Evolutionary conservation across 2,329 filamentous ascomycete species (phyloP).

Genomic region (Stromatinia cepivora): DNA sequence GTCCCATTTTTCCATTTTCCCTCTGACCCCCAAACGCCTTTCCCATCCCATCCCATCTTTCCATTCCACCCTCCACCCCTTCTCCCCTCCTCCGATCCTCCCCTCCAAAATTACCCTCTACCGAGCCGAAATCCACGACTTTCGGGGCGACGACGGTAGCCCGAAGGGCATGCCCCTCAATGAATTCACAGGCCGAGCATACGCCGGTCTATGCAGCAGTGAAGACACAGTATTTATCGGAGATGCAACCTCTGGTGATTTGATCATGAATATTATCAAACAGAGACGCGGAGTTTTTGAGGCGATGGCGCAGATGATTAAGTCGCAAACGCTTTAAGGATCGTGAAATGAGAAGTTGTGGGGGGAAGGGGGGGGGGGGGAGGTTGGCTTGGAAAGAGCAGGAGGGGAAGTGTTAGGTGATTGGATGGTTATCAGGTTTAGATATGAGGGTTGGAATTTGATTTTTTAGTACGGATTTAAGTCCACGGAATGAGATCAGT

Average conservation of each 20-base stretch:
- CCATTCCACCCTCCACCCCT: no score
- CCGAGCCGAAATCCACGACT: conserved; percentile 47
- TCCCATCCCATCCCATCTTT: conserved; percentile 21
- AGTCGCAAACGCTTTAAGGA: no score
- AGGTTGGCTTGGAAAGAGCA: no score
- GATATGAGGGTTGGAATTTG: no score
- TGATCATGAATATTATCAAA: neutral
- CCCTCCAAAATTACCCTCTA: neutral
- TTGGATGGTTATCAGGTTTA: no score
- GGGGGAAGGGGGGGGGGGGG: no score
- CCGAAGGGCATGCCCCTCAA: conserved; percentile 52
- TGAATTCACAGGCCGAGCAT: neutral
- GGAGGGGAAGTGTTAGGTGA: no score
- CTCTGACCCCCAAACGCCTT: conserved; percentile 49
- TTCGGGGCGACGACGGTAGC: conserved; percentile 48
- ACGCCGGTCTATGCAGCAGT: neutral
- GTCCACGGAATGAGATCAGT: no score
- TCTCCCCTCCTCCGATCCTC: no score
- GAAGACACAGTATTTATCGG: neutral
- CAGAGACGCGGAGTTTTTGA: neutral
- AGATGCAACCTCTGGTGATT: no score
- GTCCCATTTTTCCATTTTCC: conserved; percentile 25
- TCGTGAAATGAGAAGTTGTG: no score
- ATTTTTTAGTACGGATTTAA: no score
- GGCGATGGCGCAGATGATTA: neutral